Percentiles rank a stretch among this genome's conserved stretches.
phyloP scores from a whole-genome alignment of 768 basidiomycete genomes.

The Amanita jacksonii region DNA sequence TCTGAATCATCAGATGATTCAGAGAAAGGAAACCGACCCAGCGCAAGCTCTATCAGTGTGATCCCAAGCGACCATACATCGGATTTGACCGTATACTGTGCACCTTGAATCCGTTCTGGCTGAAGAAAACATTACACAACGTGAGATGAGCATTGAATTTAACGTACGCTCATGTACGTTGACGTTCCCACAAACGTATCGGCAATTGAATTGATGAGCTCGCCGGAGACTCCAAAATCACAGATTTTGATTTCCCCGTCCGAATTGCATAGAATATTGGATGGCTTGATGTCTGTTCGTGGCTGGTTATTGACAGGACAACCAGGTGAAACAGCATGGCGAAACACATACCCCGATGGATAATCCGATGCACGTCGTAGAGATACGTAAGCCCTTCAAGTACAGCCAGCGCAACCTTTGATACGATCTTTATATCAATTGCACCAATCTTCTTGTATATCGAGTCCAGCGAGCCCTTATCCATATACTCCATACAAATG shows the following conservation, averaged over 20 bases:
- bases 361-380: slow-evolving; percentile 95
- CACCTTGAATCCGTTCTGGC: slow-evolving; percentile 99
- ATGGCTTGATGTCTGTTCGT: slow-evolving; percentile 89
- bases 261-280: slow-evolving; percentile 94
- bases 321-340: background rate
- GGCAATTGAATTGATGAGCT: slow-evolving; percentile 97
- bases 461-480: slow-evolving; percentile 87
- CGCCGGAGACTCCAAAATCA: slow-evolving; percentile 98
- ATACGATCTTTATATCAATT: slow-evolving; percentile 88
- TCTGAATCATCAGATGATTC: slow-evolving; percentile 65
- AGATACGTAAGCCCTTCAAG: slow-evolving; percentile 93
- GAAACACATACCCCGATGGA: slow-evolving; percentile 81
- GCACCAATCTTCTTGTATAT: slow-evolving; percentile 96
- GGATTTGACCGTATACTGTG: slow-evolving; percentile 96
- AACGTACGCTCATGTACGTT: slow-evolving; percentile 96
- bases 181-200: slow-evolving; percentile 99
- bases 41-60: slow-evolving; percentile 91
- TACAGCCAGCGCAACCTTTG: slow-evolving; percentile 90
- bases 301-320: background rate
- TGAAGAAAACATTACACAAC: slow-evolving; percentile 23
- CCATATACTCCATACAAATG: slow-evolving; percentile 97
- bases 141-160: slow-evolving; percentile 8
- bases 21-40: slow-evolving; percentile 95
- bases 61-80: slow-evolving; percentile 99
- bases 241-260: slow-evolving; percentile 96